Evolutionary conservation across 805 yeast species (phyloP), one percentile per base, ranked within the genome.

Genomic region (Nakazawaea holstii): DNA sequence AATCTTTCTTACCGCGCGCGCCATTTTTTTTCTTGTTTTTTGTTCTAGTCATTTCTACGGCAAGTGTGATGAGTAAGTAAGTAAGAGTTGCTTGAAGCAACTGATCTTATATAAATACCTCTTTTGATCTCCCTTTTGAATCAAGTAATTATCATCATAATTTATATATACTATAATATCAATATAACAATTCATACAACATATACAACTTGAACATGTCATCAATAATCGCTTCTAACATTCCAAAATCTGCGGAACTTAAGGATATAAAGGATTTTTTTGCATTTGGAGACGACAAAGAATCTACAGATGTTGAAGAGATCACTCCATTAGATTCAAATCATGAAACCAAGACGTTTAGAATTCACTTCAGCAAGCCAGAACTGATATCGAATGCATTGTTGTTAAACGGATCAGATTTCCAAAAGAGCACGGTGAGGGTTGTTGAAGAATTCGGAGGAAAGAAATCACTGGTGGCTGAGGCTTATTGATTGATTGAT

Each of bases 191-290:
- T 4, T 6, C 10, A 11, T 8, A 36, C 20, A 26, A 39, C 13
- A 35, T 2, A 20, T 9, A 39, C 27, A 28, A 29, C 14, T 17
- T 7, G 10, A 36, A 30, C 20, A 46, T 46, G 49, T 11, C 45
- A 7, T 20, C 49, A 11, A 26, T 40, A 31, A 40, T 46, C 8
- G 49, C 27, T 13, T 46, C 49, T 13, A 40, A 28, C 68, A 95
- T 82, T 47, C 96, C 96, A 65, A 80, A 88, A 0, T 95, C 80
- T 1, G 96, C 88, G 28, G 82, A 87, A 0, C 95, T 86, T 0
- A 95, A 85, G 0, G 96, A 89, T 46, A 89, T 89, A n/a, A 28
- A 28, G 6, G 45, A 46, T 9, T 46, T 40, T n/a, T 46, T 46
- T 15, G 13, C 38, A 4, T 46, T 46, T 36, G 45, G 37, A 8